A percentile compares a stretch with the other conserved stretches of the same genome.
phyloP scores from a whole-genome alignment of 441 rosid species.

The Eruca vesicaria region DNA sequence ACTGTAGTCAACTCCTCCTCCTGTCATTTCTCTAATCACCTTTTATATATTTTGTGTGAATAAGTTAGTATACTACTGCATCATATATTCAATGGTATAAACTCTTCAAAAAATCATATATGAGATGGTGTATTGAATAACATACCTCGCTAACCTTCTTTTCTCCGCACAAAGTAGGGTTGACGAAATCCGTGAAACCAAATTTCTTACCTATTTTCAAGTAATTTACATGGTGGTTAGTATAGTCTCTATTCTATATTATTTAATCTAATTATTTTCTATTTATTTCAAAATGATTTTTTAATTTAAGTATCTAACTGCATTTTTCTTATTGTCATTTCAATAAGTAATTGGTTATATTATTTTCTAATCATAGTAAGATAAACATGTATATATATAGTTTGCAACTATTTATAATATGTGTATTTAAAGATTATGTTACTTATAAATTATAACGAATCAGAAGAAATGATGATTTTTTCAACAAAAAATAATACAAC shows the following conservation, averaged over 20 bases:
- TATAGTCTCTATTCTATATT: not conserved
- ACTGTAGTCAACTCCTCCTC: slow-evolving; percentile 75
- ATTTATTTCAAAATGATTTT: not conserved
- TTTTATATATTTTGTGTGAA: slow-evolving; percentile 1
- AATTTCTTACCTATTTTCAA: slow-evolving; percentile 48
- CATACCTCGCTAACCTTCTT: slow-evolving; percentile 46
- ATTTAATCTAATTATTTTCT: not conserved
- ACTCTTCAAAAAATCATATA: not conserved
- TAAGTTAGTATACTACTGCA: not conserved
- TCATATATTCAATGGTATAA: not conserved
- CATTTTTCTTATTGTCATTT: not conserved
- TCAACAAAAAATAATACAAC: not conserved
- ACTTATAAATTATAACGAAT: not conserved
- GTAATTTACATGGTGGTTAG: not conserved
- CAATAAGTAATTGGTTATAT: not conserved
- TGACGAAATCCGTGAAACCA: slow-evolving; percentile 66
- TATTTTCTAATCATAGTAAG: not conserved
- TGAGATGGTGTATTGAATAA: not conserved
- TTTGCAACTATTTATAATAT: not conserved
- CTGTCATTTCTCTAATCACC: slow-evolving; percentile 63
- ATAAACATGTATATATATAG: not conserved
- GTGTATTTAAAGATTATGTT: not conserved
- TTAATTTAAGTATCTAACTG: not conserved
- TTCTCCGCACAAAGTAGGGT: slow-evolving; percentile 50
- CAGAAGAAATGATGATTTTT: not conserved